Conservation (phyloP, 75 land plant species). For the Larix kaempferi region DNA sequence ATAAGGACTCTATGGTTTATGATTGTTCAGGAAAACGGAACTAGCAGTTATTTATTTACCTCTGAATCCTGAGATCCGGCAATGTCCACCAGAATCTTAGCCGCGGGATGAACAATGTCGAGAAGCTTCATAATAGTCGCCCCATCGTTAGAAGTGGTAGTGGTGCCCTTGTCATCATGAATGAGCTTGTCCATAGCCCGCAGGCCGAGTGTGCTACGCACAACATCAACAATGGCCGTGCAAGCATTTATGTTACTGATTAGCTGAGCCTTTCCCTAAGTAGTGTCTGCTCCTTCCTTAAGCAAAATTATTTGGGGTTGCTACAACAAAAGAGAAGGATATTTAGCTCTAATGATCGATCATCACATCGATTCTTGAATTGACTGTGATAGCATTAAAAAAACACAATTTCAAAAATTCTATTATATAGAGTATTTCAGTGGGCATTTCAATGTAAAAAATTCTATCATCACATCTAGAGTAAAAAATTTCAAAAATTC, state of each 20-base stretch:
- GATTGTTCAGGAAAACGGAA: too few species aligned
- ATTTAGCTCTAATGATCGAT: too few species aligned
- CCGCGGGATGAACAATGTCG: constrained; percentile 96
- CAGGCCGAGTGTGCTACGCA: constrained; percentile 89
- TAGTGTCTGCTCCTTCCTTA: constrained; percentile 96
- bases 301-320: constrained; percentile 97
- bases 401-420: too few species aligned
- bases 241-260: constrained; percentile 99
- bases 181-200: constrained; percentile 99
- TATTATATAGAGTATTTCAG: too few species aligned
- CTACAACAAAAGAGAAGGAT: constrained; percentile 28
- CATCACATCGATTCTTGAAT: too few species aligned
- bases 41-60: constrained; percentile 24
- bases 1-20: too few species aligned
- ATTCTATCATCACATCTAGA: too few species aligned
- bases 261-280: constrained; percentile 94
- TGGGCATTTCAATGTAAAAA: too few species aligned
- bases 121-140: constrained; percentile 99
- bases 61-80: constrained; percentile 98
- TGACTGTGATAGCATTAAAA: too few species aligned
- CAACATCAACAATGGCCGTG: constrained; percentile 87
- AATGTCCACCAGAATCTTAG: constrained; percentile 96
- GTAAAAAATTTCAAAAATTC: too few species aligned
- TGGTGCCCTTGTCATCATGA: constrained; percentile 87
- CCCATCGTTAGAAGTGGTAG: constrained; percentile 95